Evolutionary conservation across 805 yeast species (phyloP).

Genomic region (Saccharomycopsis synnaedendra): DNA sequence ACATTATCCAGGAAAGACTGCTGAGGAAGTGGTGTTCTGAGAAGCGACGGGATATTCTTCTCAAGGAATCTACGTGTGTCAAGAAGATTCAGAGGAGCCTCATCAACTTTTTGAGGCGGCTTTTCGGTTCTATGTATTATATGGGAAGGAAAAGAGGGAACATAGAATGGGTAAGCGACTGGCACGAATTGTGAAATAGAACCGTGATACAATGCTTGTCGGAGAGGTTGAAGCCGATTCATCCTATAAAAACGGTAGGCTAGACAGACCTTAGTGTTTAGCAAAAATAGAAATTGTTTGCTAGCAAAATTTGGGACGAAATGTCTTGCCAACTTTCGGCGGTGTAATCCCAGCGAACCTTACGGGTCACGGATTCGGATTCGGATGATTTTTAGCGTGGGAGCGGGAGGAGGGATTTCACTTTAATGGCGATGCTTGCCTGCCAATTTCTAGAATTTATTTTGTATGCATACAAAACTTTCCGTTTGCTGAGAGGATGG

Average conservation of each 20-base stretch:
- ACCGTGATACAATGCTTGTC: neutral
- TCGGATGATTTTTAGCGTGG: no score
- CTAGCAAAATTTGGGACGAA: no score
- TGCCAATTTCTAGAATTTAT: no score
- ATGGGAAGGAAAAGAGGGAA: neutral
- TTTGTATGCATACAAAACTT: no score
- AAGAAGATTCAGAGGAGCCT: conserved; percentile 33
- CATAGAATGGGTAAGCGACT: neutral
- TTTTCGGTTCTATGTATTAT: neutral
- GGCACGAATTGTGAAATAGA: neutral
- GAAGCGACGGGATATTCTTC: conserved; percentile 37
- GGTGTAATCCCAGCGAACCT: no score
- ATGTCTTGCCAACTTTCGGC: no score
- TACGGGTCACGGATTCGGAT: no score
- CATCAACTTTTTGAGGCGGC: no score
- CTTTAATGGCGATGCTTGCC: no score
- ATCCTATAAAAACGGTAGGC: neutral
- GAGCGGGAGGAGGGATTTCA: no score
- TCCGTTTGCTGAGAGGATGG: no score
- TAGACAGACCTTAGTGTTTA: neutral
- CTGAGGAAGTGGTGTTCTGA: conserved; percentile 34
- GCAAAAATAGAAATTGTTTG: no score
- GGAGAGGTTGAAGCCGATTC: neutral
- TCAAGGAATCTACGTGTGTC: conserved; percentile 37
- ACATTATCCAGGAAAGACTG: conserved; percentile 34